These are phyloP conservation scores for Boletellus ananiceps DNA, from an alignment of 768 basidiomycete species.

Conservation along the genomic window DNA sequence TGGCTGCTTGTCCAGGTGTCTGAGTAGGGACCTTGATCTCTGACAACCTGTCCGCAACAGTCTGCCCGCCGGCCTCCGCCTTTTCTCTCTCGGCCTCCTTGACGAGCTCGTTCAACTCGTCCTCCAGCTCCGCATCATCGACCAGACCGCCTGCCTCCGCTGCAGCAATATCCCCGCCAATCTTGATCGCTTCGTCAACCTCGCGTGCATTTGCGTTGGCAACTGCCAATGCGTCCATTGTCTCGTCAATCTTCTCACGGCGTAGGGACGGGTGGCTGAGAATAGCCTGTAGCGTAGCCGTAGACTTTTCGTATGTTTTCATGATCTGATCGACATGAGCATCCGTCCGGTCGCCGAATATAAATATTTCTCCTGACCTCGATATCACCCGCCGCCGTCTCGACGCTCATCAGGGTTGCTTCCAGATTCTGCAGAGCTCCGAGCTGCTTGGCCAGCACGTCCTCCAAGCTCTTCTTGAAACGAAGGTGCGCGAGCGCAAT, in stretches of 20 bases:
- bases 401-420: conserved; percentile 73
- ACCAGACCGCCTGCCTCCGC: conserved; percentile 42
- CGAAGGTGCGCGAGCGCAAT: conserved; percentile 75
- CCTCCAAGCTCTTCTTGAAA: conserved; percentile 77
- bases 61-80: conserved; percentile 32
- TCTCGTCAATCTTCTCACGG: conserved; percentile 74
- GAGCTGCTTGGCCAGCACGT: conserved; percentile 69
- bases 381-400: conserved; percentile 85
- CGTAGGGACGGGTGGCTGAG: conserved; percentile 78
- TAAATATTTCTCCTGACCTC: conserved; percentile 49
- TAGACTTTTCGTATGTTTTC: conserved; percentile 79
- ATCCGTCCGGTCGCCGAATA: background rate
- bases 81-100: conserved; percentile 39
- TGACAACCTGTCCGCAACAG: conserved; percentile 16
- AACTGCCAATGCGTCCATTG: conserved; percentile 83
- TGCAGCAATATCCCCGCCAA: conserved; percentile 60
- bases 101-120: conserved; percentile 59
- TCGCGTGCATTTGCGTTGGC: conserved; percentile 80
- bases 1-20: conserved; percentile 2
- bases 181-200: conserved; percentile 70
- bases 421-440: conserved; percentile 70
- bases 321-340: conserved; percentile 55
- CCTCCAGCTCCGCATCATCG: conserved; percentile 57
- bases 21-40: conserved; percentile 17
- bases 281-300: conserved; percentile 68